phyloP scores from a whole-genome alignment of 2,329 filamentous ascomycete genomes.

The Elsinoe fawcettii region DNA sequence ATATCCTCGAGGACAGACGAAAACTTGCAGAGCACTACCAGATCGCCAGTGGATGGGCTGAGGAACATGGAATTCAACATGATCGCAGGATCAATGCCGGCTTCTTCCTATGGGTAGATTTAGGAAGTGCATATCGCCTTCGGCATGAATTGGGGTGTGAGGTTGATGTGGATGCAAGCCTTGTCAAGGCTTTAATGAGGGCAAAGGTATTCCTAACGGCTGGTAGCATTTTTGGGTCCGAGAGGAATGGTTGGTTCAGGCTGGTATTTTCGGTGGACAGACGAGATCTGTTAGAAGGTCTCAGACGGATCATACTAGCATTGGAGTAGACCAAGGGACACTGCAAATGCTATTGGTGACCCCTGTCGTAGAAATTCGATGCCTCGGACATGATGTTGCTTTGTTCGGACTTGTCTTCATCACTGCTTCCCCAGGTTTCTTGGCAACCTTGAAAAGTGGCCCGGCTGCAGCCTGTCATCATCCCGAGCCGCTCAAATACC shows the following conservation, averaged over 20 bases:
- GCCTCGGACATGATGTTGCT: not conserved
- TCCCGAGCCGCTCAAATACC: not conserved
- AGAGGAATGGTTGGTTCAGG: not conserved
- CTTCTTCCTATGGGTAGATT: not conserved
- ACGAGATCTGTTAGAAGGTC: not conserved
- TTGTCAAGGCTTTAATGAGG: not conserved
- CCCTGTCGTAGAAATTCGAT: not conserved
- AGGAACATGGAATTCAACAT: too few relatives aligned
- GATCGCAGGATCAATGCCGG: too few relatives aligned
- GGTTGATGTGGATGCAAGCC: too few relatives aligned
- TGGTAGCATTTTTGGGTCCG: not conserved
- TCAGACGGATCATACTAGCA: not conserved
- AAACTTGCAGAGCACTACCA: too few relatives aligned
- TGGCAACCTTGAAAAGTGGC: not conserved
- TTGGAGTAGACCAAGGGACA: not conserved
- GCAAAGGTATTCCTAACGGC: not conserved
- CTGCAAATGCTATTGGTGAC: not conserved
- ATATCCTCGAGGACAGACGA: too few relatives aligned
- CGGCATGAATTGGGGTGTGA: not conserved
- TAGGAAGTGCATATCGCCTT: not conserved
- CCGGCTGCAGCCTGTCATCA: not conserved
- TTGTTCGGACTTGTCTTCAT: too few relatives aligned
- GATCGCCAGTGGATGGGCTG: too few relatives aligned
- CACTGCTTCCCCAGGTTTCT: not conserved
- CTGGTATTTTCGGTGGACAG: not conserved